These are phyloP conservation scores for Oenanthe javanica DNA, from an alignment of 140 eudicot species.

Conservation along the genomic window DNA sequence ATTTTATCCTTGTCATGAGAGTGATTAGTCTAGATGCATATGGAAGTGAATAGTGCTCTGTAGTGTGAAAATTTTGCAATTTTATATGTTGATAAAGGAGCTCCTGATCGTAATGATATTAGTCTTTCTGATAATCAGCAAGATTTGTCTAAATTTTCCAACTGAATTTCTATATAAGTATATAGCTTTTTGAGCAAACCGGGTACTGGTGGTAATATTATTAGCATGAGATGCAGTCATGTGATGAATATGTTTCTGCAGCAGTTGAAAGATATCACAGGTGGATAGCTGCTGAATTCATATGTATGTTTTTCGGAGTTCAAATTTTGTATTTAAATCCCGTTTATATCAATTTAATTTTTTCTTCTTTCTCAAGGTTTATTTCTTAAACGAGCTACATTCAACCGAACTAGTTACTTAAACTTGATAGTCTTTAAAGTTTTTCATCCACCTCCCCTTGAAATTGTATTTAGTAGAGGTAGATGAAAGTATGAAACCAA, in stretches of 20 bases:
- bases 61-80: neutral
- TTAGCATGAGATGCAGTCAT: neutral
- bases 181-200: neutral
- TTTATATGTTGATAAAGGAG: neutral
- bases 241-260: too few species aligned
- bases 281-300: too few species aligned
- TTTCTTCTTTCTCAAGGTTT: neutral
- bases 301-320: neutral
- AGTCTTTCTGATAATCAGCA: neutral
- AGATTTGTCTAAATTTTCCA: neutral
- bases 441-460: too few species aligned
- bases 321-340: neutral
- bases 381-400: neutral
- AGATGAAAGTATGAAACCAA: too few species aligned
- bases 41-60: neutral
- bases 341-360: too few species aligned
- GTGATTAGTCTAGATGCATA: conserved; percentile 1
- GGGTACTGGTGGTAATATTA: neutral
- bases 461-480: too few species aligned
- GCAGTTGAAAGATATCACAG: too few species aligned
- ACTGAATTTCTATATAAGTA: neutral
- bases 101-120: neutral
- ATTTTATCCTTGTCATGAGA: neutral
- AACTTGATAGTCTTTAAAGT: too few species aligned
- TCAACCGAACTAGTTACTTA: neutral